Evolutionary conservation across 2,329 filamentous ascomycete species (phyloP), one percentile per base, ranked within the genome.

Genomic region (Reticulascus tulasneorum): DNA sequence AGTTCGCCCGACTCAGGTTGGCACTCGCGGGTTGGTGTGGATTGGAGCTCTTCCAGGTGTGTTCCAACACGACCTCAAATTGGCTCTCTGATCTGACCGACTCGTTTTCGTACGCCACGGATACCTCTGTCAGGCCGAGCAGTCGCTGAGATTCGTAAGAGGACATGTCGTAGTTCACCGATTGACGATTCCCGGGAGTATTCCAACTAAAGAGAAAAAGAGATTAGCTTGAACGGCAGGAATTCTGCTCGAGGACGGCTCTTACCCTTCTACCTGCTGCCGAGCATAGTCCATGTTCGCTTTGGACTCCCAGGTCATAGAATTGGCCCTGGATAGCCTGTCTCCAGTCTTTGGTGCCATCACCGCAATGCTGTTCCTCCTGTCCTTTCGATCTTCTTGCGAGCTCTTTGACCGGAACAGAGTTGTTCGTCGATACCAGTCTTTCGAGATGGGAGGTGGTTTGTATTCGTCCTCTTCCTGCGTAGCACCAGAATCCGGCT

Each of bases 91-190:
- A 63, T 24, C 55, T 44, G 22, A 53, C 45, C 6, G 57, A 56
- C 11, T 47, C 52, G 17, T 58, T 50, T 35, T 64, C 60, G 19
- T 56, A 40, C 1, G 46, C 42, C 6, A 47, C 36, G 6, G 54
- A 46, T 12, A 60, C 57, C 40, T 64, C 63, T 12, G 53, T 53
- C 20, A 66, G 48, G 33, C 64, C 64, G 24, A 69, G 48, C 8
- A 71, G 46, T 7, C 64, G 60, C 42, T 64, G 60, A n/a, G 65
- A 61, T 46, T 67, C 66, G 48, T 71, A 71, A 18, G 66, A 67
- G 19, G 54, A 54, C 33, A 63, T 40, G 38, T 70, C 60, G 49
- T 69, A 67, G 38, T 63, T 64, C 46, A 62, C 62, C 6, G 66
- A 68, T 6, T 56, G 50, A 29, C 59, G 63, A 24, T 57, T 56